Base-by-base conservation (phyloP, 148 eudicot species). In the Spergularia marina region DNA sequence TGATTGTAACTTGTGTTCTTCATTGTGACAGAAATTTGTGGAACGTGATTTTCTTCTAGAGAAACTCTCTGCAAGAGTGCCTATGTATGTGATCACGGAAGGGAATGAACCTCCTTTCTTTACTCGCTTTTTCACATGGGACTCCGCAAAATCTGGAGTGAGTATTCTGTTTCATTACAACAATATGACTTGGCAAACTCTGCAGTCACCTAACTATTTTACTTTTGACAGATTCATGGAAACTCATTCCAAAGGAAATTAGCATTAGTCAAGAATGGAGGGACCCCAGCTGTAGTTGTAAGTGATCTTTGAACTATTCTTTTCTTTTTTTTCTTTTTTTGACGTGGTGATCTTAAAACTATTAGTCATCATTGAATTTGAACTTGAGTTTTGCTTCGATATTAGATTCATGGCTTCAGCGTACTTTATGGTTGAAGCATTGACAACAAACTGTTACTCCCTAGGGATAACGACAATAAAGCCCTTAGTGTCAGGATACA, bases 71-170 rank as follows among this genome's bases (percentile, higher is more conserved):
- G 80, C 52, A 71, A 71, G 89, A 80, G 85, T 93, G 82, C 93
- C 98, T 60, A 76, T 92, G 67, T 96, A 87, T 70, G 74, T 91
- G 49, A 82, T 92, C 76, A 86, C 73, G 82, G 99, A 92, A 88
- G 99, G 94, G 54, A 87, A 85, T 68, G 99, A 96, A 68, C 98
- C 99, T 25, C 83, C 84, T 56, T 91, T 96, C 83, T 96, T 92
- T 83, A 96, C 95, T 69, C 98, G 91, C 78, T 92, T 91, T 83
- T 95, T 92, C 82, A 71, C 87, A 60, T 96, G 99, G 99, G 97
- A 96, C 82, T 84, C 93, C 3, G 84, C 84, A 66, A 92, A 91
- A 86, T 85, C 86, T 77, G 74, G 78, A 1, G 99, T 92, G 84
- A 89, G 99, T 83, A 65, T 65, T 72, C 60, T 53, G 49, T 9